These are phyloP conservation scores for Debaryomyces maramus DNA, from an alignment of 805 yeast species.

Conservation along the genomic window DNA sequence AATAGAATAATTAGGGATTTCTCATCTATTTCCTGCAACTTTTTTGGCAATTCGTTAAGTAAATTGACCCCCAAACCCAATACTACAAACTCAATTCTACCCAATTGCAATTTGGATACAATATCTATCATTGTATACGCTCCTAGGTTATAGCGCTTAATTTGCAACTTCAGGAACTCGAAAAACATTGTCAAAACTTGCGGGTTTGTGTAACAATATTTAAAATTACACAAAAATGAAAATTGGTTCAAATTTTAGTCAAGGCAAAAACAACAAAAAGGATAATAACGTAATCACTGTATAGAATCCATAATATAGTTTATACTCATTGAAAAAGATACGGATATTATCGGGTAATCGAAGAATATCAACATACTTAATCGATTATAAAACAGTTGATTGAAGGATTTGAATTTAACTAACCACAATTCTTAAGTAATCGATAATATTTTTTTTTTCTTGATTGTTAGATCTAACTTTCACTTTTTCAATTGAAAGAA, in stretches of 20 bases:
- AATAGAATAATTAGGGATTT: too few species aligned
- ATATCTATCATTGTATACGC: too few species aligned
- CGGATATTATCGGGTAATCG: too few species aligned
- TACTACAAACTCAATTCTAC: too few species aligned
- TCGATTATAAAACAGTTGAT: not conserved
- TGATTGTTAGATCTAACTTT: not conserved
- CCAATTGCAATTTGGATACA: too few species aligned
- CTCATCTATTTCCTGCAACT: too few species aligned
- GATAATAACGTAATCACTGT: not conserved
- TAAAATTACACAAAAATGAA: not conserved
- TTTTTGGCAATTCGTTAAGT: too few species aligned
- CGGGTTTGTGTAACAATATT: slow-evolving; percentile 1
- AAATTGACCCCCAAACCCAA: too few species aligned
- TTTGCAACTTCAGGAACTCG: too few species aligned
- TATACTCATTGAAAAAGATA: not conserved
- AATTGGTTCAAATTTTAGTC: not conserved
- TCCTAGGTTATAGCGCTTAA: too few species aligned
- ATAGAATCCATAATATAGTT: not conserved
- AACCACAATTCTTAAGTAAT: not conserved
- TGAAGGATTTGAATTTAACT: not conserved
- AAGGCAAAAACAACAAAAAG: not conserved
- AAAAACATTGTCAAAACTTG: too few species aligned
- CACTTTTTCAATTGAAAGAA: not conserved
- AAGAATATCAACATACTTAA: not conserved
- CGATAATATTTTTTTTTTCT: not conserved